These are phyloP conservation scores for Salix arbutifolia DNA, from an alignment of 345 rosid genomes.

Conservation along the genomic window DNA sequence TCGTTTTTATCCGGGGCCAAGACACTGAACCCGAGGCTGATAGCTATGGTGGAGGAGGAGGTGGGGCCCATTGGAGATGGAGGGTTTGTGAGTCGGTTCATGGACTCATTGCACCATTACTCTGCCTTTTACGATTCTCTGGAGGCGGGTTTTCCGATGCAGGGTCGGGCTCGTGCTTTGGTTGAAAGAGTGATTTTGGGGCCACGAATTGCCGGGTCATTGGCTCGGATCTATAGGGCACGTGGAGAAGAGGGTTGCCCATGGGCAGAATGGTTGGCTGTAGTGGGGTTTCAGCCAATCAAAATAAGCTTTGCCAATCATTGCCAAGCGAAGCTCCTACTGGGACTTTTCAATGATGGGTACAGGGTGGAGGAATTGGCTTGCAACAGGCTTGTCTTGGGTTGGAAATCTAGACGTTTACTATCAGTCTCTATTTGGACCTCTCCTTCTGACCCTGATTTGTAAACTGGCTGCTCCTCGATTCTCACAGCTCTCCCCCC, in stretches of 20 bases:
- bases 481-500: neutral
- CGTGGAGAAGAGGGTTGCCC: slow-evolving; percentile 28
- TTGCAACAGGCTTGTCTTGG: slow-evolving; percentile 55
- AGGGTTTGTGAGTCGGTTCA: slow-evolving; percentile 61
- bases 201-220: slow-evolving; percentile 55
- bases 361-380: slow-evolving; percentile 64
- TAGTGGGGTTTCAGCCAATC: slow-evolving; percentile 40
- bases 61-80: slow-evolving; percentile 44
- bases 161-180: slow-evolving; percentile 48
- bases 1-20: slow-evolving; percentile 61
- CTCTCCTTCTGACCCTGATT: slow-evolving; percentile 33
- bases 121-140: slow-evolving; percentile 80
- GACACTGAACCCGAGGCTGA: slow-evolving; percentile 48
- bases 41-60: slow-evolving; percentile 72
- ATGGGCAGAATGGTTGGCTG: slow-evolving; percentile 53
- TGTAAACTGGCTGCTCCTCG: slow-evolving; percentile 7
- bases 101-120: slow-evolving; percentile 80
- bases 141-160: slow-evolving; percentile 73
- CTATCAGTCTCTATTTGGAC: slow-evolving; percentile 81
- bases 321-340: slow-evolving; percentile 75
- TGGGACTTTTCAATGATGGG: slow-evolving; percentile 76
- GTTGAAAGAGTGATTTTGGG: slow-evolving; percentile 70
- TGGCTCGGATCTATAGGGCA: slow-evolving; percentile 44
- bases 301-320: slow-evolving; percentile 70
- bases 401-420: slow-evolving; percentile 80